phyloP scores from a whole-genome alignment of 2,329 filamentous ascomycete genomes.

The Davidsoniella australis region DNA sequence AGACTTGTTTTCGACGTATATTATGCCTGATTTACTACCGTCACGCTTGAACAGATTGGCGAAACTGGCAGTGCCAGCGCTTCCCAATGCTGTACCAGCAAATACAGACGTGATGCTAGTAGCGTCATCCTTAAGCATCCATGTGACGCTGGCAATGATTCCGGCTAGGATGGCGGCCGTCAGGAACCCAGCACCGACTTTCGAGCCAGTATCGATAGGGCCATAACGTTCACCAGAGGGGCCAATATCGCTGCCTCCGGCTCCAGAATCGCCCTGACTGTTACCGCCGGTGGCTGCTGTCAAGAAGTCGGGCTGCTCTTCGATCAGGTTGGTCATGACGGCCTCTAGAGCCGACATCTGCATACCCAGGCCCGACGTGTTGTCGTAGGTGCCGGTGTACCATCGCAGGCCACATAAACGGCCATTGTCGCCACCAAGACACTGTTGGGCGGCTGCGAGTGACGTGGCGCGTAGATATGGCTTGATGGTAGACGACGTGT shows the following conservation, averaged over 20 bases:
- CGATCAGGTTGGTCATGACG: conserved; percentile 42
- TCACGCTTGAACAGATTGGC: no score
- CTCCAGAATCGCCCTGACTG: conserved; percentile 29
- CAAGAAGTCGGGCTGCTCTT: conserved; percentile 24
- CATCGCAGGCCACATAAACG: conserved; percentile 45
- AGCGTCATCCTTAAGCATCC: conserved; percentile 32
- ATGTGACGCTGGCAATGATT: conserved; percentile 34
- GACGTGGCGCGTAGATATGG: conserved; percentile 38
- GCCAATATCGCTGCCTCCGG: conserved; percentile 30
- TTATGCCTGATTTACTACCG: no score
- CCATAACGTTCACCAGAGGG: conserved; percentile 17
- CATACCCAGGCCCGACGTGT: conserved; percentile 45
- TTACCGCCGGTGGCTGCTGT: conserved; percentile 40
- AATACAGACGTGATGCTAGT: conserved; percentile 9
- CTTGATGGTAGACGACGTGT: conserved; percentile 35
- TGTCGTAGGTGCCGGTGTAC: conserved; percentile 38
- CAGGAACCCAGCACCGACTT: conserved; percentile 47
- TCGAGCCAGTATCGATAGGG: conserved; percentile 38
- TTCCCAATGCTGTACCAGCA: no score
- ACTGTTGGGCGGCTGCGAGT: conserved; percentile 37
- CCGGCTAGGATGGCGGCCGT: conserved; percentile 40
- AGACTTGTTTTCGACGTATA: no score
- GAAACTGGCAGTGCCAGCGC: no score
- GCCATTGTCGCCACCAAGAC: conserved; percentile 37
- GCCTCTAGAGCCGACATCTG: conserved; percentile 55